Evolutionary conservation across 306 rosid genomes (phyloP).

Genomic region (Begonia fuchsioides): DNA sequence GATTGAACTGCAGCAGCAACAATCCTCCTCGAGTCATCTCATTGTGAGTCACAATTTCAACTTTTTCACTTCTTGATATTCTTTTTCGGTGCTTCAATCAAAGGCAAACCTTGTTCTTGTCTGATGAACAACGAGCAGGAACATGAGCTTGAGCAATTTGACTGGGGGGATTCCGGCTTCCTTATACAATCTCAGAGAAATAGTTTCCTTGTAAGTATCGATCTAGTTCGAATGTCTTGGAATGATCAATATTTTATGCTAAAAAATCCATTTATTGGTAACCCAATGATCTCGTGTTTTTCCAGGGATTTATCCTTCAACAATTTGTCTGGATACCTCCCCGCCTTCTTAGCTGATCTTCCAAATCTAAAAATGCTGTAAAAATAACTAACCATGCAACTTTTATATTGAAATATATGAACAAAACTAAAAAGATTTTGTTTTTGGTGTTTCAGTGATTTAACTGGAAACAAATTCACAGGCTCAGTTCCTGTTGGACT

Average conservation of each 20-base stretch:
- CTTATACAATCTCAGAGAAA: slow-evolving; percentile 21
- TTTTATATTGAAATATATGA: too few relatives aligned
- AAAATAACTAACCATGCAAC: slow-evolving; percentile 2
- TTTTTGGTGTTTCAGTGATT: slow-evolving; percentile 1
- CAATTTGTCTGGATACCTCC: slow-evolving; percentile 24
- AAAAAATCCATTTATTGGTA: background rate
- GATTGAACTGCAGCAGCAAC: slow-evolving; percentile 11
- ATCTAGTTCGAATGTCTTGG: background rate
- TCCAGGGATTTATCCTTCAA: slow-evolving; percentile 35
- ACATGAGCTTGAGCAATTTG: slow-evolving; percentile 36
- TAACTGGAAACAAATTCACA: slow-evolving; percentile 11
- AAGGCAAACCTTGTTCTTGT: background rate
- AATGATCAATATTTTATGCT: background rate
- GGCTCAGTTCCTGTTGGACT: slow-evolving; percentile 14
- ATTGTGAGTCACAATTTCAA: slow-evolving; percentile 24
- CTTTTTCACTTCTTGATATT: background rate
- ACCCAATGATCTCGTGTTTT: background rate
- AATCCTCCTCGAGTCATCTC: slow-evolving; percentile 11
- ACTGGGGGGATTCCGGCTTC: slow-evolving; percentile 20
- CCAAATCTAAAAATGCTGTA: slow-evolving; percentile 18
- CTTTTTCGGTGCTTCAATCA: background rate
- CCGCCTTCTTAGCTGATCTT: slow-evolving; percentile 14
- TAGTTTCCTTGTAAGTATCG: slow-evolving; percentile 32
- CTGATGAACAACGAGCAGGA: slow-evolving; percentile 19
- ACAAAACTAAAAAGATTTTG: background rate